Percentiles rank a stretch among this genome's conserved stretches.
Conservation (phyloP, 768 basidiomycete genomes). For the Suillus brevipes region DNA sequence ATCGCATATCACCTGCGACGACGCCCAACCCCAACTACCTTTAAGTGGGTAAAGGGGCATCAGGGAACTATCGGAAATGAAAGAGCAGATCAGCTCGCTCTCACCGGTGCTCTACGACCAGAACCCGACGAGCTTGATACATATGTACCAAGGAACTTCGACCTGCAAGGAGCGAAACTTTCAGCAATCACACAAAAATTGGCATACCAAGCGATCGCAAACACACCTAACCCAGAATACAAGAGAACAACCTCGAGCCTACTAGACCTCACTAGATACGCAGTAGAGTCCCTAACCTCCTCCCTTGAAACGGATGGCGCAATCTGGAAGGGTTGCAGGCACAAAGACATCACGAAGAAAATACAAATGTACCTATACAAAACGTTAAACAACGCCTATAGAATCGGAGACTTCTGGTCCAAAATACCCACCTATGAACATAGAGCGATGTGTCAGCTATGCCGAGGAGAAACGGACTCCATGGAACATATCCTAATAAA, state of each 20-base stretch:
- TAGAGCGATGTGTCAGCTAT: too few relatives aligned
- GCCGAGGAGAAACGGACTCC: too few relatives aligned
- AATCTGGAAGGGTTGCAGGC: not conserved
- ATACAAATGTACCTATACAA: not conserved
- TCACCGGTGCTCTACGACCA: too few relatives aligned
- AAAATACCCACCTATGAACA: too few relatives aligned
- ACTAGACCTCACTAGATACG: not conserved
- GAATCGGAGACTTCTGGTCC: too few relatives aligned
- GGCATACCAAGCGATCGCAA: not conserved
- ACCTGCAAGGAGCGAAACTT: not conserved
- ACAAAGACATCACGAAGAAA: not conserved
- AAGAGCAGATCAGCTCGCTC: not conserved
- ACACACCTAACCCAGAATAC: too few relatives aligned
- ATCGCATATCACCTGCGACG: not conserved
- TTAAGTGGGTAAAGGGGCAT: not conserved
- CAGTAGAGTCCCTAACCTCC: not conserved
- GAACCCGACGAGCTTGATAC: not conserved
- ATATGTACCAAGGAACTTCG: not conserved
- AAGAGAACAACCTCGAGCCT: not conserved
- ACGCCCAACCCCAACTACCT: not conserved
- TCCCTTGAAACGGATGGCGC: not conserved
- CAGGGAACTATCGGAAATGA: rapidly evolving
- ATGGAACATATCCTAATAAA: too few relatives aligned
- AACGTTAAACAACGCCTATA: too few relatives aligned
- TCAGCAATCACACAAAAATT: not conserved